Evolutionary conservation across 441 rosid species (phyloP).

Genomic region (Populus hybrid): DNA sequence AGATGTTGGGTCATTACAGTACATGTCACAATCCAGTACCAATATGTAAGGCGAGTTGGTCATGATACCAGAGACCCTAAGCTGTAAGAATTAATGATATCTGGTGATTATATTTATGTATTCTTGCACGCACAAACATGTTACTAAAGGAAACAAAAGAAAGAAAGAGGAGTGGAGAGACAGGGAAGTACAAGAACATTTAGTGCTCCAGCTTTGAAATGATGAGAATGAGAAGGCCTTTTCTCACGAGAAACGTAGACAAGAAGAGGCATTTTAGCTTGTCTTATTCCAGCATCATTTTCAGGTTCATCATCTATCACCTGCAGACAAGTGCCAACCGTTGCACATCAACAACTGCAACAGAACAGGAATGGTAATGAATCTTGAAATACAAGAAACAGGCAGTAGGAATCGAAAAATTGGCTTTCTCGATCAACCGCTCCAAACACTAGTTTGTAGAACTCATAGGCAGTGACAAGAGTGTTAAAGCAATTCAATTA

Average conservation of each 20-base stretch:
- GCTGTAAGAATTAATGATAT: constrained; percentile 21
- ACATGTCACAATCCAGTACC: constrained; percentile 48
- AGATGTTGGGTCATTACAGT: constrained; percentile 35
- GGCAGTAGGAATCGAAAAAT: not conserved
- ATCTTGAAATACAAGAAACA: not conserved
- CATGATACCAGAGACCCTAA: constrained; percentile 35
- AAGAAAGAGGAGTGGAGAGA: not conserved
- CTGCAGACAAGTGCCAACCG: constrained; percentile 7
- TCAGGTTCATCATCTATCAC: not conserved
- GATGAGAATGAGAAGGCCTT: constrained; percentile 32
- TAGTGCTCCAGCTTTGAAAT: constrained; percentile 56
- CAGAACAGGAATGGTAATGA: not conserved
- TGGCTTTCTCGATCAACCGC: not conserved
- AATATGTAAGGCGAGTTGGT: constrained; percentile 41
- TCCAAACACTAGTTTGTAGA: not conserved
- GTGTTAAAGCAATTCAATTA: too few species aligned
- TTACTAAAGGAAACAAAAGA: not conserved
- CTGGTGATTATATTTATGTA: not conserved
- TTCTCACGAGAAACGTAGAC: constrained; percentile 54
- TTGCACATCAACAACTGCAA: not conserved
- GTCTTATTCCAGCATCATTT: not conserved
- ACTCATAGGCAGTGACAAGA: not conserved
- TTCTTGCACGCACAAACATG: not conserved
- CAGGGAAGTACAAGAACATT: constrained; percentile 35
- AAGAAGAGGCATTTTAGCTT: constrained; percentile 25